Base-by-base conservation (phyloP, 169 alveolate species). In the Cryptosporidium meleagridis region DNA sequence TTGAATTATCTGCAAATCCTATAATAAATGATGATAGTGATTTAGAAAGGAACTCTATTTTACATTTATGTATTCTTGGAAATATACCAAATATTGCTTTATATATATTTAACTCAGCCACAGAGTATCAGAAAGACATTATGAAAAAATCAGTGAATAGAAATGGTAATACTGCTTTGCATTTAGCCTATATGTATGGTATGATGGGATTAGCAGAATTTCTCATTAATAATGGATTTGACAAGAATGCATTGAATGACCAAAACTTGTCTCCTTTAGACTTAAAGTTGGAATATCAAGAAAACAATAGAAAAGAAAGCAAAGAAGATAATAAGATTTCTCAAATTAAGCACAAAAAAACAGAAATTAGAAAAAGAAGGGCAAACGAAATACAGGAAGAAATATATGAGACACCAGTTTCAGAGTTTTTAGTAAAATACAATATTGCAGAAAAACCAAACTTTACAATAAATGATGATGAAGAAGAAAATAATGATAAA, bases 1-100 rank as follows among this genome's bases (percentile, higher is more conserved):
- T 80, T 18, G 69, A 31, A 14, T 44, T 80, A 8, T 80, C 89
- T 18, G 89, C 89, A 12, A 53, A 80, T 41, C 89, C 89, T 9
- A 61, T 65, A 23, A 8, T 80, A 7, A 16, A 26, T 23, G 48
- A 29, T 31, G 72, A 65, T 1, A 31, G 45, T 51, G 70, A 73
- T 10, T 44, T 31, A 6, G 75, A 80, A 12, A 70, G 75, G 12
- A 44, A 80, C 55, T 62, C 89, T 29, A 44, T 39, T 44, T 18
- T 80, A 51, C 89, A 80, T 65, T 44, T 80, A 31, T 59, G 80
- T 16, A 44, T 80, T 16, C 45, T 80, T n/a, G 41, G 65, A 44
- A 59, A 80, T 65, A 16, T 80, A 39, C 89, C 89, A 5, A 80
- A 80, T 44, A 41, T 51, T 35, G 89, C 75, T 44, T 31, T 80